Percentiles rank a stretch among this genome's conserved stretches.
These are phyloP conservation scores for Schizophyllum amplum DNA, from an alignment of 1,284 basidiomycete genomes.

Conservation along the genomic window DNA sequence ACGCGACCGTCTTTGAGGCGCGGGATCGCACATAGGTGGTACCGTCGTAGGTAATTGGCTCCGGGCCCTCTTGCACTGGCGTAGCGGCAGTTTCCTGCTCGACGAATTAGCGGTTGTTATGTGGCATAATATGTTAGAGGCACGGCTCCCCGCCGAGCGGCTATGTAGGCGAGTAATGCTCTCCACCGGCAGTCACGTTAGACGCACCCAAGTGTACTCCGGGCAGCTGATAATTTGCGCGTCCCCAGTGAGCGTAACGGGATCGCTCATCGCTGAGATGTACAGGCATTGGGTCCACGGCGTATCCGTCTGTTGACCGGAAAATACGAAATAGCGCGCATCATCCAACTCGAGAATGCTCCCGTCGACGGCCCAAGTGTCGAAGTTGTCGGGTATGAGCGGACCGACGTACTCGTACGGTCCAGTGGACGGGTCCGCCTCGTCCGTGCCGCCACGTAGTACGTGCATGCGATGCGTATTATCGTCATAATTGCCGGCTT, in stretches of 20 bases:
- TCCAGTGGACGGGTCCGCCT: conserved; percentile 11
- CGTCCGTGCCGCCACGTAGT: conserved; percentile 12
- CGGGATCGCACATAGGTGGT: conserved; percentile 12
- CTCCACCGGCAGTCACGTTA: too few relatives aligned
- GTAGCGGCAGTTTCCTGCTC: conserved; percentile 13
- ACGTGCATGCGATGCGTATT: conserved; percentile 15
- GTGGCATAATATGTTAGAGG: too few relatives aligned
- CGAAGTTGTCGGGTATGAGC: conserved; percentile 15
- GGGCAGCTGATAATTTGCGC: conserved; percentile 14
- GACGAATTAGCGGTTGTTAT: too few relatives aligned
- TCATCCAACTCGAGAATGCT: conserved; percentile 12
- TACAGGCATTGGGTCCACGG: conserved; percentile 13
- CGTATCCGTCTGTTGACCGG: conserved; percentile 8
- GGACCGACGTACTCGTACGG: conserved; percentile 13
- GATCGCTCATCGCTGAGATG: conserved; percentile 11
- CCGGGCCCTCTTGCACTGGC: conserved; percentile 15
- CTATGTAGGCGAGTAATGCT: too few relatives aligned
- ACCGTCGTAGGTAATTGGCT: conserved; percentile 13
- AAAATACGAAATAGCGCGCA: conserved; percentile 14
- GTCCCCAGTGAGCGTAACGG: conserved; percentile 11
- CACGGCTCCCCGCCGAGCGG: too few relatives aligned
- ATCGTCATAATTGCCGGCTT: conserved; percentile 13
- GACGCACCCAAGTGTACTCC: conserved; percentile 9
- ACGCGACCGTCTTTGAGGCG: too few relatives aligned
- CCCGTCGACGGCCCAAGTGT: conserved; percentile 16